Conservation (phyloP, 345 rosid species). For the Limnanthes douglasii region DNA sequence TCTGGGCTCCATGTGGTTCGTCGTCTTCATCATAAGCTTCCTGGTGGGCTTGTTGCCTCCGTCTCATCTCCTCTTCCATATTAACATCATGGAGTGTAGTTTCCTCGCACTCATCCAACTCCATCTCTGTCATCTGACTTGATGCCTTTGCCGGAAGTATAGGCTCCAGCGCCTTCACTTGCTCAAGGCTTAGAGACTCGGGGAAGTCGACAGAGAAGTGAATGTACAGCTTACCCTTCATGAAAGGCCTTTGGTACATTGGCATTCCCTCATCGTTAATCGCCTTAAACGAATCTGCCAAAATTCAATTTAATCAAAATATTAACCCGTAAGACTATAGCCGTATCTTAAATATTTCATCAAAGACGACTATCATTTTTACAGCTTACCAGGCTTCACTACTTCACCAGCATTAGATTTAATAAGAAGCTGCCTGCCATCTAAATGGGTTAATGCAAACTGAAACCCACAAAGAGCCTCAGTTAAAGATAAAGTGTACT, state of each 20-base stretch:
- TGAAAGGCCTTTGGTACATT: conserved; percentile 54
- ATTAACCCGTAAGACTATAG: background rate
- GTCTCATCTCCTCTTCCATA: conserved; percentile 70
- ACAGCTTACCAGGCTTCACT: conserved; percentile 75
- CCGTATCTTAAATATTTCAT: background rate
- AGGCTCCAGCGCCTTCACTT: conserved; percentile 53
- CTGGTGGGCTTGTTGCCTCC: conserved; percentile 41
- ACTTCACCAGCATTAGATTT: conserved; percentile 78
- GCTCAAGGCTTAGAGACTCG: conserved; percentile 46
- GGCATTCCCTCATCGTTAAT: conserved; percentile 94
- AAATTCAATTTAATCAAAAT: background rate
- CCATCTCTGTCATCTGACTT: conserved; percentile 50
- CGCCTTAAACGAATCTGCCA: conserved; percentile 59
- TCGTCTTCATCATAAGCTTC: conserved; percentile 43
- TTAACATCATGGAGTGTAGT: conserved; percentile 74
- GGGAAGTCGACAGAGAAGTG: conserved; percentile 91
- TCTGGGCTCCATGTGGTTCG: conserved; percentile 28
- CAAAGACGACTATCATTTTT: no score
- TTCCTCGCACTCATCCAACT: conserved; percentile 82
- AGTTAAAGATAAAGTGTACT: conserved; percentile 59
- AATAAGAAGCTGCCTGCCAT: conserved; percentile 77
- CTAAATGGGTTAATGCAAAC: conserved; percentile 63
- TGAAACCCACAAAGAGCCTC: conserved; percentile 94
- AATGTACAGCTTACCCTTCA: conserved; percentile 83
- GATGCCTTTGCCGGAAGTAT: conserved; percentile 38